phyloP scores from a whole-genome alignment of 495 filamentous ascomycete genomes.

The Podospora bellae-mahoneyi region DNA sequence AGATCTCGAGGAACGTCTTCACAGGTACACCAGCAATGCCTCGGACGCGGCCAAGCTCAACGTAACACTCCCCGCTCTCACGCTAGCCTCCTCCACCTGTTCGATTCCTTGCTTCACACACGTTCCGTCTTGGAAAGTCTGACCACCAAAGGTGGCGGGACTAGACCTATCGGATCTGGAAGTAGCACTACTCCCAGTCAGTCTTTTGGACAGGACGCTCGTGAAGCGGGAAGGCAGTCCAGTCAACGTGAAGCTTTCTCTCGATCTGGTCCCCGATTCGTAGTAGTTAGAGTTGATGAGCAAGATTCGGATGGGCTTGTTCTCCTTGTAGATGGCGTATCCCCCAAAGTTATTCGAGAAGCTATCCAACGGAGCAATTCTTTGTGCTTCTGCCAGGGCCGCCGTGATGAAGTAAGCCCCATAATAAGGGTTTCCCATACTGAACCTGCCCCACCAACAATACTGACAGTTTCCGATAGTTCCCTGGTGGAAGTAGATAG shows the following conservation, averaged over 20 bases:
- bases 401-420: slow-evolving; percentile 55
- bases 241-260: slow-evolving; percentile 45
- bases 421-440: slow-evolving; percentile 56
- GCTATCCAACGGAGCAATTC: slow-evolving; percentile 50
- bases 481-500: slow-evolving; percentile 60
- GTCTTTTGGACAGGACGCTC: slow-evolving; percentile 48
- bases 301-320: slow-evolving; percentile 42
- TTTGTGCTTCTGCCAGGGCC: slow-evolving; percentile 49
- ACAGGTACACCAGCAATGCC: slow-evolving; percentile 53
- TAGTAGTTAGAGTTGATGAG: slow-evolving; percentile 61
- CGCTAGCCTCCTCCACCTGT: slow-evolving; percentile 39
- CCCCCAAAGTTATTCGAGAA: slow-evolving; percentile 49
- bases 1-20: not conserved
- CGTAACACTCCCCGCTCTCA: slow-evolving; percentile 43
- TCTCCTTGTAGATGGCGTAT: slow-evolving; percentile 49
- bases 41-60: slow-evolving; percentile 53
- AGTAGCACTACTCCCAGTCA: slow-evolving; percentile 51
- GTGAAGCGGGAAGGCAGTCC: slow-evolving; percentile 34
- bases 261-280: slow-evolving; percentile 43
- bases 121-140: slow-evolving; percentile 52
- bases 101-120: slow-evolving; percentile 47
- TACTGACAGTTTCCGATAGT: slow-evolving; percentile 61
- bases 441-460: slow-evolving; percentile 57
- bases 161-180: slow-evolving; percentile 49
- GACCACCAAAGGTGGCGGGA: slow-evolving; percentile 50